These are phyloP conservation scores for Penicillium brasilianum DNA, from an alignment of 2,329 filamentous ascomycete species.

Conservation along the genomic window DNA sequence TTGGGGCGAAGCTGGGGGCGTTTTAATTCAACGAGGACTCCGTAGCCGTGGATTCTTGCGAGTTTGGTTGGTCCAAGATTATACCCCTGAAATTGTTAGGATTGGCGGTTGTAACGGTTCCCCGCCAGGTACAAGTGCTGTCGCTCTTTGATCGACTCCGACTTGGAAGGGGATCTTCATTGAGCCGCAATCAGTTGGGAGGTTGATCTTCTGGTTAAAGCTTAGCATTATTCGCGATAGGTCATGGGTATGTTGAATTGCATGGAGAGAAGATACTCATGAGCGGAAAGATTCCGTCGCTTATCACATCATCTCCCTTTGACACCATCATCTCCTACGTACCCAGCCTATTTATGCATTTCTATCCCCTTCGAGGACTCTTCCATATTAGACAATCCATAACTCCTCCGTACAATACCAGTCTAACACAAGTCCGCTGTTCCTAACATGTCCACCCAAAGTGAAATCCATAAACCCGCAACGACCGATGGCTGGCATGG, in stretches of 20 bases:
- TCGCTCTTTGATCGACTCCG: background rate
- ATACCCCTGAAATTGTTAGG: background rate
- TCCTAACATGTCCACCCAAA: background rate
- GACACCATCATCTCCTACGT: background rate
- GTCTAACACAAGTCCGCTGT: background rate
- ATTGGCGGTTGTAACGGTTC: background rate
- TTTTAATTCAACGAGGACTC: background rate
- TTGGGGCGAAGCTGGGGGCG: background rate
- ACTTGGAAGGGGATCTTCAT: background rate
- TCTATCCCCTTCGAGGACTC: background rate
- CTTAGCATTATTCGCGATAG: no score
- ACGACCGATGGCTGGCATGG: constrained; percentile 55
- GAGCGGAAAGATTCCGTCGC: background rate
- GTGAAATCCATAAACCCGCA: constrained; percentile 27
- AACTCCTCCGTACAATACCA: no score
- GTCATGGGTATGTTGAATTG: background rate
- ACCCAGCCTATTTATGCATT: background rate
- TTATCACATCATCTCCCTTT: background rate
- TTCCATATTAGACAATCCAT: background rate
- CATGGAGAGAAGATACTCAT: background rate
- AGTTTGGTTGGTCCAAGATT: background rate
- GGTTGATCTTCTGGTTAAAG: no score
- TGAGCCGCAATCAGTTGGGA: background rate
- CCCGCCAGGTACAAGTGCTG: background rate
- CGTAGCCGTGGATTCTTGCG: no score